These are phyloP conservation scores for Penicillium sp. DNA, from an alignment of 2,329 filamentous ascomycete genomes.

Conservation along the genomic window DNA sequence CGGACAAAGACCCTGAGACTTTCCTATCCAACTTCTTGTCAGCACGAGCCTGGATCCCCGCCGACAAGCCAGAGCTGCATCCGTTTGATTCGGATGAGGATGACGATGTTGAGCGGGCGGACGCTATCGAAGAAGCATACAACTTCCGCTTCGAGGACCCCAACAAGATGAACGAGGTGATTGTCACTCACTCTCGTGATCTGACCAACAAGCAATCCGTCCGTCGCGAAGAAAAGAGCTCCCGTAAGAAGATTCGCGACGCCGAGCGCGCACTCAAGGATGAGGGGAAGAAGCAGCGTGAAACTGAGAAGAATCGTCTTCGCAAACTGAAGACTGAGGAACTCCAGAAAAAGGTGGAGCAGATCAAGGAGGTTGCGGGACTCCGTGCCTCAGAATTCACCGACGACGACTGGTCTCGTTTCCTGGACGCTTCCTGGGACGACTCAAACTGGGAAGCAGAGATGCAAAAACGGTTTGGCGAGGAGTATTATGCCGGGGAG, in stretches of 20 bases:
- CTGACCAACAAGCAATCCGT: constrained; percentile 78
- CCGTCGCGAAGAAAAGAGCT: constrained; percentile 74
- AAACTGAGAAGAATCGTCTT: constrained; percentile 77
- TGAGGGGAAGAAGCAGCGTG: constrained; percentile 69
- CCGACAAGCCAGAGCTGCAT: constrained; percentile 64
- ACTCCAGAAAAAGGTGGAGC: constrained; percentile 78
- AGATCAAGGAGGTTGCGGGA: constrained; percentile 87
- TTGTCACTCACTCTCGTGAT: constrained; percentile 87
- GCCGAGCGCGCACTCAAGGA: constrained; percentile 74
- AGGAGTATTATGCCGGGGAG: constrained; percentile 72
- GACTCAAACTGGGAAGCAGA: constrained; percentile 85
- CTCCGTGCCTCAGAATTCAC: constrained; percentile 64
- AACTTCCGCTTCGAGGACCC: constrained; percentile 96
- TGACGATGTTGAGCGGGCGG: constrained; percentile 70
- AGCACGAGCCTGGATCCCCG: constrained; percentile 83
- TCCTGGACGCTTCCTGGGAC: constrained; percentile 86
- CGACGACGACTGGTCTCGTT: constrained; percentile 77
- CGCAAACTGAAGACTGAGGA: constrained; percentile 89
- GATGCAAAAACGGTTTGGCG: constrained; percentile 84
- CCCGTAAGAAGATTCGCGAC: constrained; percentile 75
- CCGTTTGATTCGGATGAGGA: constrained; percentile 91
- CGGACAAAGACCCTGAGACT: constrained; percentile 84
- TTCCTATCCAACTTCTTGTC: constrained; percentile 95
- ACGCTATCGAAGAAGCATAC: constrained; percentile 88
- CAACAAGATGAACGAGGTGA: constrained; percentile 77